Evolutionary conservation across 257 asterid genomes (phyloP).

Genomic region (Vinca minor): DNA sequence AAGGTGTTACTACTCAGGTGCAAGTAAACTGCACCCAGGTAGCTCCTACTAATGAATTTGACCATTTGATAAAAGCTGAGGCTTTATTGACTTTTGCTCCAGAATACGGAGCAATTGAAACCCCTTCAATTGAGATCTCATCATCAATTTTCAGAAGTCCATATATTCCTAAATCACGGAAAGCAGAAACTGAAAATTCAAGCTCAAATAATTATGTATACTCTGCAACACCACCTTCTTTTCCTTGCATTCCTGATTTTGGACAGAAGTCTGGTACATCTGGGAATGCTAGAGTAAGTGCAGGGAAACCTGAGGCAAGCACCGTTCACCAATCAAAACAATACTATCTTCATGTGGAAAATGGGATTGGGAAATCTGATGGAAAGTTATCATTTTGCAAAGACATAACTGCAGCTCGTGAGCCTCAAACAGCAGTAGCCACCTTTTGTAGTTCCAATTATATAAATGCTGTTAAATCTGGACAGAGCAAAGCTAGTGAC

Average conservation of each 20-base stretch:
- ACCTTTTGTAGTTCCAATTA: constrained; percentile 42
- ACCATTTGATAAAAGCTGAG: constrained; percentile 86
- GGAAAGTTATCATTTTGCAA: constrained; percentile 32
- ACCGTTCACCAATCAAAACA: constrained; percentile 45
- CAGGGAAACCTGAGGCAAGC: constrained; percentile 38
- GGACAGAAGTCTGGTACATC: constrained; percentile 58
- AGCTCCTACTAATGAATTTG: constrained; percentile 59
- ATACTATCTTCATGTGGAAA: constrained; percentile 62
- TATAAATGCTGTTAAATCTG: constrained; percentile 37
- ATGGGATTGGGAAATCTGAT: constrained; percentile 38
- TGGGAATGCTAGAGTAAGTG: constrained; percentile 36
- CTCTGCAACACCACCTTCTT: constrained; percentile 93
- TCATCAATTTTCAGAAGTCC: constrained; percentile 78
- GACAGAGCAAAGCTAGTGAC: constrained; percentile 33
- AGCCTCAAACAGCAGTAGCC: constrained; percentile 36
- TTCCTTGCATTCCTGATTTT: constrained; percentile 56
- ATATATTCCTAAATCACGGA: constrained; percentile 71
- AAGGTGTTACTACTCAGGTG: constrained; percentile 36
- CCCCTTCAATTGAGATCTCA: constrained; percentile 56
- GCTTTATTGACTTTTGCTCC: constrained; percentile 96
- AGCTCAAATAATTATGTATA: constrained; percentile 76
- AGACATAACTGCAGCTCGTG: constrained; percentile 35
- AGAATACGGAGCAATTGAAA: constrained; percentile 88
- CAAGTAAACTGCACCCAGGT: constrained; percentile 36
- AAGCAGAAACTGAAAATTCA: constrained; percentile 71